phyloP scores from a whole-genome alignment of 192 early-diverging fungal species.

The Mortierella hygrophila region DNA sequence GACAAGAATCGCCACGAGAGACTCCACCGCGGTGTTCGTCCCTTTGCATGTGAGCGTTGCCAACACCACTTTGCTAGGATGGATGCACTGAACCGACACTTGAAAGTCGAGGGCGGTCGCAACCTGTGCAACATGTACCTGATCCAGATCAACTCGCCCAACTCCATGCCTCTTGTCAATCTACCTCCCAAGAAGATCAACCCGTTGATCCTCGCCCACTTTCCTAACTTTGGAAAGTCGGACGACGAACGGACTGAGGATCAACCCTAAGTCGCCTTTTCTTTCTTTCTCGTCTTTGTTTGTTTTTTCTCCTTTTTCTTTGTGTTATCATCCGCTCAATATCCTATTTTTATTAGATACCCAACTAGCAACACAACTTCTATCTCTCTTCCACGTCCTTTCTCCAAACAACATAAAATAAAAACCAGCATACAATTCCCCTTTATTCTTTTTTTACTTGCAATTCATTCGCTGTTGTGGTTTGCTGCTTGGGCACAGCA shows the following conservation, averaged over 20 bases:
- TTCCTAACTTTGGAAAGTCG: slow-evolving; percentile 37
- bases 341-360: neutral
- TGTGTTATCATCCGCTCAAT: no score
- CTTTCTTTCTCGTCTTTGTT: neutral
- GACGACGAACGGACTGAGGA: slow-evolving; percentile 15
- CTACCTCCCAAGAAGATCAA: slow-evolving; percentile 53
- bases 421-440: neutral
- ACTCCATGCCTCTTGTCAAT: slow-evolving; percentile 42
- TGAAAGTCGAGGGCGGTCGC: slow-evolving; percentile 56
- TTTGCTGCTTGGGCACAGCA: neutral
- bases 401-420: neutral
- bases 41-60: slow-evolving; percentile 80
- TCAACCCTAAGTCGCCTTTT: neutral
- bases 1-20: slow-evolving; percentile 92
- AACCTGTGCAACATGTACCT: slow-evolving; percentile 49
- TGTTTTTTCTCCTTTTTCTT: neutral
- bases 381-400: neutral
- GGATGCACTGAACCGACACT: slow-evolving; percentile 84
- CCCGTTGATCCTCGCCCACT: slow-evolving; percentile 38
- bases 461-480: neutral
- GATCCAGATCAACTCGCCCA: slow-evolving; percentile 44
- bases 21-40: slow-evolving; percentile 83
- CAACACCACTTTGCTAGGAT: slow-evolving; percentile 85
- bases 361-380: neutral
- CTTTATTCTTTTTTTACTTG: neutral